Evolutionary conservation across 2,329 filamentous ascomycete species (phyloP).

Genomic region (Waltergamsia citrina): DNA sequence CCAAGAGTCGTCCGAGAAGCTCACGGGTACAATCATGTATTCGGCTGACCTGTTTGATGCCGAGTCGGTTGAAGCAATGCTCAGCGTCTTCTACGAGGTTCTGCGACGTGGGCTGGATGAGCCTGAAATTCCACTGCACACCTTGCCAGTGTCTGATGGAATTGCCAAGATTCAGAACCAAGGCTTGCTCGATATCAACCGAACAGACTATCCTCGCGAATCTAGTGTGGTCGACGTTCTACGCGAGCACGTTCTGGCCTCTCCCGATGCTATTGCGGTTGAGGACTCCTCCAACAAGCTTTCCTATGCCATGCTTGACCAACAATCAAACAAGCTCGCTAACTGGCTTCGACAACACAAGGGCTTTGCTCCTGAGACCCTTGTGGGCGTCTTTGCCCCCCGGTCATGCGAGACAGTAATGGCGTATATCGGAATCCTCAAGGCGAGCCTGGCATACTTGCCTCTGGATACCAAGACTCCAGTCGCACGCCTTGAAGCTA

Average conservation of each 20-base stretch:
- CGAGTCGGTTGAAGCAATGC: slow-evolving; percentile 11
- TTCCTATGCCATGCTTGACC: slow-evolving; percentile 11
- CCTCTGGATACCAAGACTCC: slow-evolving; percentile 12
- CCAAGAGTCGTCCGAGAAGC: no score
- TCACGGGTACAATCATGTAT: slow-evolving; percentile 9
- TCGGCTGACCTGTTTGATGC: slow-evolving; percentile 12
- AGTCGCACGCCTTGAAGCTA: slow-evolving; percentile 7
- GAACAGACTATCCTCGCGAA: slow-evolving; percentile 9
- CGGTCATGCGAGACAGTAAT: slow-evolving; percentile 11
- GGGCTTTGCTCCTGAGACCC: slow-evolving; percentile 6
- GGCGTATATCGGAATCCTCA: slow-evolving; percentile 14
- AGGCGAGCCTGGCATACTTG: slow-evolving; percentile 14
- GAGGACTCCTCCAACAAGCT: slow-evolving; percentile 7
- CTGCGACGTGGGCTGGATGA: slow-evolving; percentile 8
- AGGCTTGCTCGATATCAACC: slow-evolving; percentile 9
- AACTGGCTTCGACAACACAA: slow-evolving; percentile 7
- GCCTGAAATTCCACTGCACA: slow-evolving; percentile 1
- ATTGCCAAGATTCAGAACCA: slow-evolving; percentile 1
- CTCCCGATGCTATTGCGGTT: slow-evolving; percentile 9
- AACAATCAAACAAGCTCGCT: slow-evolving; percentile 9
- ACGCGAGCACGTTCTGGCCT: slow-evolving; percentile 8
- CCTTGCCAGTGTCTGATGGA: slow-evolving; percentile 3
- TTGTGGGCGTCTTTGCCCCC: slow-evolving; percentile 10
- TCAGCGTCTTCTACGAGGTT: slow-evolving; percentile 7
- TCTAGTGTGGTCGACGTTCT: slow-evolving; percentile 14